Conservation (phyloP, 805 yeast species). For the Wickerhamiella siamensis region DNA sequence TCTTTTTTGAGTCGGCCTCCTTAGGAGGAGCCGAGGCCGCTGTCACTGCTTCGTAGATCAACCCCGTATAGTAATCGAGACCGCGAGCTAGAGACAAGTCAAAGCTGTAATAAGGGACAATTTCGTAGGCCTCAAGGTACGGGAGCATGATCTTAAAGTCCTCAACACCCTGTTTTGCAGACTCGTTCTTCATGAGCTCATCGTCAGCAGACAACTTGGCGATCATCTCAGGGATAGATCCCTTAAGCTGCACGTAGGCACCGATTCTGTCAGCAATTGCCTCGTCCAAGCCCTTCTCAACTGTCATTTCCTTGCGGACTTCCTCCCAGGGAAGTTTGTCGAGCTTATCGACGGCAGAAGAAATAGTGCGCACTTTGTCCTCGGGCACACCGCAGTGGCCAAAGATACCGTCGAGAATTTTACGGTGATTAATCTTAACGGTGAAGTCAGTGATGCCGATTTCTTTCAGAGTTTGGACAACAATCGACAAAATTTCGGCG, state of each 20-base stretch:
- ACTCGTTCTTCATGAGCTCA: conserved; percentile 43
- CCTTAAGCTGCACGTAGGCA: conserved; percentile 73
- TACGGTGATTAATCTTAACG: conserved; percentile 87
- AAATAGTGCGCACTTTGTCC: conserved; percentile 84
- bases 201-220: conserved; percentile 42
- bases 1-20: conserved; percentile 34
- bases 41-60: conserved; percentile 93
- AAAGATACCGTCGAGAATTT: conserved; percentile 90
- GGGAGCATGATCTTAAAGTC: conserved; percentile 67
- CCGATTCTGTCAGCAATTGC: conserved; percentile 91
- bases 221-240: conserved; percentile 35
- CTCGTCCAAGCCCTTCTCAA: conserved; percentile 78
- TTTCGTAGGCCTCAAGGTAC: conserved; percentile 72
- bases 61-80: conserved; percentile 91
- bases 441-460: conserved; percentile 83
- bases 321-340: conserved; percentile 94
- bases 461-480: conserved; percentile 71
- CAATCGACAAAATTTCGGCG: conserved; percentile 68
- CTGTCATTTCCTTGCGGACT: conserved; percentile 83
- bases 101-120: conserved; percentile 45
- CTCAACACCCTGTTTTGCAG: conserved; percentile 65
- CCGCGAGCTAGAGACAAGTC: conserved; percentile 96
- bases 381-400: conserved; percentile 87
- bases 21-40: conserved; percentile 91
- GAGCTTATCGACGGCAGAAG: conserved; percentile 91